Conservation (phyloP, 2,329 filamentous ascomycete genomes). For the Leptosphaerulina australis region DNA sequence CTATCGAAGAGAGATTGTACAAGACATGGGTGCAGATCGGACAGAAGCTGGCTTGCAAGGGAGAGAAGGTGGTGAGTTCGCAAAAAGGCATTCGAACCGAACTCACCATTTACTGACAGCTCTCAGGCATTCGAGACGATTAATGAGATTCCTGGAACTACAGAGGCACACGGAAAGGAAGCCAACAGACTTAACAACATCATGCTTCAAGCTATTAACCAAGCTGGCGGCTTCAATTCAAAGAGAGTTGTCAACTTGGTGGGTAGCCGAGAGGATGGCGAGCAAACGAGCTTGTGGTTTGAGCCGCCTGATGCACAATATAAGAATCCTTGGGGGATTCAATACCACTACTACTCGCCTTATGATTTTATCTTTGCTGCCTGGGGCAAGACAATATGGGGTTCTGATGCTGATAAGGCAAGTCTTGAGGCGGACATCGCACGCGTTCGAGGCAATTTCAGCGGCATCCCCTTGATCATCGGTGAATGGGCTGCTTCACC, state of each 20-base stretch:
- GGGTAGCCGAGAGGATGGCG: constrained; percentile 58
- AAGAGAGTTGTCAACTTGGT: constrained; percentile 63
- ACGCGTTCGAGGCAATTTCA: constrained; percentile 61
- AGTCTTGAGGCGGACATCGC: constrained; percentile 58
- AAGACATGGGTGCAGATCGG: constrained; percentile 65
- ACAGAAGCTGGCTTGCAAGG: constrained; percentile 60
- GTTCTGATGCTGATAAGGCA: constrained; percentile 60
- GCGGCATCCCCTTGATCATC: constrained; percentile 61
- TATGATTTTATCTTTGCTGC: constrained; percentile 52
- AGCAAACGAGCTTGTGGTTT: constrained; percentile 63
- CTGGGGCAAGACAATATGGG: constrained; percentile 68
- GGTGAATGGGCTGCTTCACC: constrained; percentile 64
- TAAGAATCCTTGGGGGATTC: constrained; percentile 64
- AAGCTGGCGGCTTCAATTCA: constrained; percentile 62
- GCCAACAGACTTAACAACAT: constrained; percentile 64
- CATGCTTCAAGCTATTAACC: constrained; percentile 61
- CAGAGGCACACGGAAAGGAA: constrained; percentile 56
- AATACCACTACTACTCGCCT: constrained; percentile 67
- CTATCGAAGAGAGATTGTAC: constrained; percentile 63
- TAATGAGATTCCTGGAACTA: constrained; percentile 64
- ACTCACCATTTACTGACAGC: not conserved
- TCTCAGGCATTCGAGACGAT: constrained; percentile 61
- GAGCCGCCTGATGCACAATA: constrained; percentile 53
- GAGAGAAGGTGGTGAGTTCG: constrained; percentile 50
- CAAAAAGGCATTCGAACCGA: no score